These are phyloP conservation scores for Paracoccidioides brasiliensis DNA, from an alignment of 2,329 filamentous ascomycete genomes.

Conservation along the genomic window DNA sequence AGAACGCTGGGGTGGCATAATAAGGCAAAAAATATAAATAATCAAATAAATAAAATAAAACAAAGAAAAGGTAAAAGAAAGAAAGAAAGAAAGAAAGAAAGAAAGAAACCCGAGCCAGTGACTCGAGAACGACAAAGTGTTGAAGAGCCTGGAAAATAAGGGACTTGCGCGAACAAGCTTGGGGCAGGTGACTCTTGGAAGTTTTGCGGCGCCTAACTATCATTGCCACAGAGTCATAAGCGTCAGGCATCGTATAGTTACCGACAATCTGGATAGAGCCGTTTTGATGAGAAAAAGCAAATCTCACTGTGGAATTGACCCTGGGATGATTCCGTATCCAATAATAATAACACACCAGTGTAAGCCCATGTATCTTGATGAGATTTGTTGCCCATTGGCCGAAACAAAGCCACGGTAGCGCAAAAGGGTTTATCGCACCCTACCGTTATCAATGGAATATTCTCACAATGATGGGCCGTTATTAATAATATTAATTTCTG, in stretches of 20 bases:
- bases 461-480: no score
- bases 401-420: background rate
- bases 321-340: background rate
- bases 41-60: no score
- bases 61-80: no score
- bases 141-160: no score
- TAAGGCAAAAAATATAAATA: no score
- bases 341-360: background rate
- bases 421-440: background rate
- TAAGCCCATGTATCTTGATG: background rate
- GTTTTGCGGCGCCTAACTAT: no score
- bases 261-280: conserved; percentile 10
- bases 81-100: no score
- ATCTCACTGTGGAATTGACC: background rate
- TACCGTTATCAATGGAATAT: background rate
- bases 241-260: conserved; percentile 2
- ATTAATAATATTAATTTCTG: background rate
- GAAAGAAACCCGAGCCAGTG: no score
- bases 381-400: background rate
- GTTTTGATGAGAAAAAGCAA: background rate
- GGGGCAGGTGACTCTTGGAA: no score
- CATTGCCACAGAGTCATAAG: background rate
- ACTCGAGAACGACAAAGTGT: no score
- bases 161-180: no score
- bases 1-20: no score